Evolutionary conservation across 2,329 filamentous ascomycete species (phyloP), one percentile per base, ranked within the genome.

Genomic region (Pseudopithomyces maydicus): DNA sequence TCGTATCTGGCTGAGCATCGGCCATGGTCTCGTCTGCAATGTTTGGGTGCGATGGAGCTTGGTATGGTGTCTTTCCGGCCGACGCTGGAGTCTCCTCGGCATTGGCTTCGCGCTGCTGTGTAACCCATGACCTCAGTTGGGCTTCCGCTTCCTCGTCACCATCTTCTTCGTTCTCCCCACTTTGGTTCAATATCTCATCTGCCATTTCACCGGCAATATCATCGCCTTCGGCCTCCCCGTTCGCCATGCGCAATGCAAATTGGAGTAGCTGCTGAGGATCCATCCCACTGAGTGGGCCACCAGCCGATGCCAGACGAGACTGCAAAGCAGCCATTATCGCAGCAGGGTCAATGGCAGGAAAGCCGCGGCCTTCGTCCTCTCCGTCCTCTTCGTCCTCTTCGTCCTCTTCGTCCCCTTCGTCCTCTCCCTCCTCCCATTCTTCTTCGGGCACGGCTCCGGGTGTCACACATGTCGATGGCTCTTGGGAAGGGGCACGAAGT

Each of bases 161-260:
- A 0, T 73, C 74, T 10, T 73, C 74, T 0, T 73, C 71, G 10
- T 66, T 67, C 38, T 62, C 69, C 4, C 69, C 66, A 10, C 61
- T 68, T 32, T 72, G 71, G 19, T 74, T 72, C 17, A 82, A 71
- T 56, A 82, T 69, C 11, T 73, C 74, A 35, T 77, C 75, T 26
- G 79, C 76, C 58, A 82, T 69, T 43, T 78, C 70, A 23, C 76
- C 75, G 17, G 76, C 69, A 54, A 79, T 75, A 15, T 79, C 78
- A 47, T 80, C 79, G 23, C 73, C 73, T 7, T 69, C 74, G 22
- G 67, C 71, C n/a, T 78, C 68, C 29, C 76, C 74, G 4, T 71
- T 73, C 11, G 80, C 68, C 78, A 82, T 80, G 49, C 79, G 75
- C 62, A 75, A 70, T 4, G 79, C 75, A 15, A 76, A 78, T 45